Evolutionary conservation across 177 flowering plant species (phyloP), one percentile per base, ranked within the genome.

Genomic region (Vitis hybrid): DNA sequence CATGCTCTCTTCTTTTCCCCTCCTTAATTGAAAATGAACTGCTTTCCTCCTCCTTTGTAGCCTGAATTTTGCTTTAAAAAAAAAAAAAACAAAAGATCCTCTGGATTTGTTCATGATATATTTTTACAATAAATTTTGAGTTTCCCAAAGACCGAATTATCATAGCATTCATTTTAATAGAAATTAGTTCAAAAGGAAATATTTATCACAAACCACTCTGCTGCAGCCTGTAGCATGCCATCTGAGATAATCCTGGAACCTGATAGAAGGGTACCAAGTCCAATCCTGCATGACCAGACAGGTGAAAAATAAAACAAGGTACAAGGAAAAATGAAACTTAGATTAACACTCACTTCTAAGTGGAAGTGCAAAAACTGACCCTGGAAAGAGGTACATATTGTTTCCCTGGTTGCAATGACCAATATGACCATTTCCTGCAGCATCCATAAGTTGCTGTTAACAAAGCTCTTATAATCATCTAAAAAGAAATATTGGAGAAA

Each of bases 341-440:
- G 35, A 54, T 13, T 27, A 2, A 17, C 15, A 17, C 15, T 67
- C 15, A 11, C 35, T 8, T 65, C n/a, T 12, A 40, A 61, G 35
- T 18, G 54, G 54, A 13, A 62, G 46, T 6, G 49, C 61, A 11
- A 54, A 15, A 59, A 87, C 97, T 82, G 9, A 95, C 98, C 99
- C 99, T 18, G 99, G 98, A 69, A 93, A 93, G 40, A 93, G 97
- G 76, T 89, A 95, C 99, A 95, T 93, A 82, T 93, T 95, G 83
- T 95, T 95, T 73, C 97, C 99, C 73, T 95, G 99, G 83, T 95
- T 95, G 85, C 92, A 82, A 82, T 87, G 95, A 59, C 99, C 99
- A 77, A 86, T 74, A 59, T 67, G 79, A 70, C 98, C 98, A 81
- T 90, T 86, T 76, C 94, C 99, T 94, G 88, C 14, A 46, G 35